Percentiles rank a stretch among this genome's conserved stretches.
Conservation (phyloP, 306 rosid species). For the Glycine tomentella region DNA sequence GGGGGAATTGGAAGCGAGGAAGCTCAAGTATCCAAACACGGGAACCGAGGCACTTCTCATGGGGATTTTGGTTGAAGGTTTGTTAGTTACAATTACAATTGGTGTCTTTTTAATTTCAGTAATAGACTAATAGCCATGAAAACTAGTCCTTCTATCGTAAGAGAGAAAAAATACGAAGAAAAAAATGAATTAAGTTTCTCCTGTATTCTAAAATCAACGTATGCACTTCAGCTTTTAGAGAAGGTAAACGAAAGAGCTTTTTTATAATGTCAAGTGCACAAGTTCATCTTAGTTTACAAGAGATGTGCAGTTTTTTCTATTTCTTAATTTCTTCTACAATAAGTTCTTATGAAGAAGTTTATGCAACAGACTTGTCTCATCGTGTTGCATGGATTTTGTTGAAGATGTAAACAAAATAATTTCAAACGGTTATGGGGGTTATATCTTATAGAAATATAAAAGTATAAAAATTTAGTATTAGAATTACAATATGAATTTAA, state of each 20-base stretch:
- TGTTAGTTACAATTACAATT: slow-evolving; percentile 31
- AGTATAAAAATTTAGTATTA: too few species aligned
- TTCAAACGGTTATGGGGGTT: background rate
- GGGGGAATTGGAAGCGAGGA: slow-evolving; percentile 89
- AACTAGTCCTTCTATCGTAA: background rate
- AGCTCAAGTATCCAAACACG: slow-evolving; percentile 80
- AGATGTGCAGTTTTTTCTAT: background rate
- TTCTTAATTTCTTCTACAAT: background rate
- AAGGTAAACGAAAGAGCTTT: background rate
- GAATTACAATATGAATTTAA: too few species aligned
- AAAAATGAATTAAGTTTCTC: background rate
- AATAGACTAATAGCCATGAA: slow-evolving; percentile 9
- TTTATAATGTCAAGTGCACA: background rate
- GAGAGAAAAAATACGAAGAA: background rate
- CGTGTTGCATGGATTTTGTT: background rate
- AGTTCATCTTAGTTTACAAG: background rate
- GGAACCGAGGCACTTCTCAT: slow-evolving; percentile 90
- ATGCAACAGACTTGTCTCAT: background rate
- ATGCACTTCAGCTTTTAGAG: background rate
- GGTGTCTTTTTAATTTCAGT: slow-evolving; percentile 21
- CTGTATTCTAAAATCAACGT: background rate
- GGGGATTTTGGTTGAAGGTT: slow-evolving; percentile 96
- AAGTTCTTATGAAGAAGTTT: background rate
- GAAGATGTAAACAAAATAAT: background rate
- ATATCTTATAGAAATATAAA: background rate